Conservation (phyloP, 2,329 filamentous ascomycete species). For the Pyrenochaeta sp. region DNA sequence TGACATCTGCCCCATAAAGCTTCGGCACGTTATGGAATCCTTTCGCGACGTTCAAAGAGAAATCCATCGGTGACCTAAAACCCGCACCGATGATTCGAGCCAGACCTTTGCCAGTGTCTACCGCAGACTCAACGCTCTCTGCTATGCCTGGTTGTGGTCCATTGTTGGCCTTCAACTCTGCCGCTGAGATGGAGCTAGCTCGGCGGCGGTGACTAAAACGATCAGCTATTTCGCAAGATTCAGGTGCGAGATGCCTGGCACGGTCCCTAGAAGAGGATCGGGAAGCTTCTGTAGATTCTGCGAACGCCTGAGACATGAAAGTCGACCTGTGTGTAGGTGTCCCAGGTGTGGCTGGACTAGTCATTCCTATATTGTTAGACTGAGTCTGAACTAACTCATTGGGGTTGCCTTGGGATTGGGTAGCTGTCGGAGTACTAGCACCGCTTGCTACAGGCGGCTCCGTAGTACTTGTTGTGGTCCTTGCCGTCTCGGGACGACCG, state of each 20-base stretch:
- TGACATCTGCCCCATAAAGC: conserved; percentile 84
- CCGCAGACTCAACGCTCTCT: conserved; percentile 61
- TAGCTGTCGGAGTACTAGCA: conserved; percentile 26
- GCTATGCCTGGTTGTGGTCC: conserved; percentile 22
- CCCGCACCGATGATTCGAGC: conserved; percentile 77
- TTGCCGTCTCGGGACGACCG: conserved; percentile 20
- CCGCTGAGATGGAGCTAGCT: conserved; percentile 25
- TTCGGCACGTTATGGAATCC: conserved; percentile 89
- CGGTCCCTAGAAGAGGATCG: conserved; percentile 38
- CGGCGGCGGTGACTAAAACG: conserved; percentile 18
- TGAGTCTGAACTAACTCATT: conserved; percentile 13
- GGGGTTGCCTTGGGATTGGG: conserved; percentile 8
- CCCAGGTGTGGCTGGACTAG: conserved; percentile 24
- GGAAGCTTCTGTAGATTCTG: conserved; percentile 38
- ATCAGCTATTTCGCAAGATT: conserved; percentile 3
- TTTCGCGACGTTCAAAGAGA: conserved; percentile 81
- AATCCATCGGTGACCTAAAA: conserved; percentile 82
- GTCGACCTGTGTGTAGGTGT: conserved; percentile 34
- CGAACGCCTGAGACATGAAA: conserved; percentile 46
- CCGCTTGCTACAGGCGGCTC: conserved; percentile 28
- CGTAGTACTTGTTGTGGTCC: conserved; percentile 20
- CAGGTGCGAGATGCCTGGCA: conserved; percentile 10
- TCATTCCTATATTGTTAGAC: conserved; percentile 14
- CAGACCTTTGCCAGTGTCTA: conserved; percentile 73
- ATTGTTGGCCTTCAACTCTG: conserved; percentile 24